Base-by-base conservation (phyloP, 1,284 basidiomycete species). In the Ustilago loliicola region DNA sequence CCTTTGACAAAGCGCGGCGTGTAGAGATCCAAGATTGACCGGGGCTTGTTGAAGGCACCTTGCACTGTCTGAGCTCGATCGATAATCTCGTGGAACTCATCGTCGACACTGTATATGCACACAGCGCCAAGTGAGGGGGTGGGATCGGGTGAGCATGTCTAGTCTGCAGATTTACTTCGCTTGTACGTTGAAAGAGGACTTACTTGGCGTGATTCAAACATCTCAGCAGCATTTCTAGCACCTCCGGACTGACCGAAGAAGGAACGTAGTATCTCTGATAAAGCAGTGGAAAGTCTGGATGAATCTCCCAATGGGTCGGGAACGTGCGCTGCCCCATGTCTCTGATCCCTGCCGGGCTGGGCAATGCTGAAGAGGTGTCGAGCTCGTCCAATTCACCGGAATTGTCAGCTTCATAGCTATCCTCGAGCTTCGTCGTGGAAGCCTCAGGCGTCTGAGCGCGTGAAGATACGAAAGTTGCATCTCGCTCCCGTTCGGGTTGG, bases 11-110 rank as follows among this genome's bases (percentile, higher is more conserved):
- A 80, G 29, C 80, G 76, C 1, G 80, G 80, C 17, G 77, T 81
- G 65, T 82, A 82, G 4, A 82, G 76, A 59, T 82, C 79, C 27
- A 82, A 27, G 13, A 74, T 61, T 7, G 71, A 74, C 7, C 68
- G 66, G 2, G 76, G 71, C 65, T 58, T 64, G 53, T 77, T 77
- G 61, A 69, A 77, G 1, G 63, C 38, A 7, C 66, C 75, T n/a
- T 67, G 60, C 23, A 61, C 52, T n/a, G 19, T 57, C 13, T 64
- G 67, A 23, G 65, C 67, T 30, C 68, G 51, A 32, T 67, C 55
- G 4, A 66, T 64, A 21, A 66, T 42, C 13, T 64, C 67, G 29
- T 38, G 50, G 9, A 75, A 50, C n/a, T 61, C 42, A 9, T 64
- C 45, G 34, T 54, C 64, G 50, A 67, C 61, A 27, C 63, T 77